Conservation (phyloP, 108 stramenopile species). For the Conticribra weissflogii region DNA sequence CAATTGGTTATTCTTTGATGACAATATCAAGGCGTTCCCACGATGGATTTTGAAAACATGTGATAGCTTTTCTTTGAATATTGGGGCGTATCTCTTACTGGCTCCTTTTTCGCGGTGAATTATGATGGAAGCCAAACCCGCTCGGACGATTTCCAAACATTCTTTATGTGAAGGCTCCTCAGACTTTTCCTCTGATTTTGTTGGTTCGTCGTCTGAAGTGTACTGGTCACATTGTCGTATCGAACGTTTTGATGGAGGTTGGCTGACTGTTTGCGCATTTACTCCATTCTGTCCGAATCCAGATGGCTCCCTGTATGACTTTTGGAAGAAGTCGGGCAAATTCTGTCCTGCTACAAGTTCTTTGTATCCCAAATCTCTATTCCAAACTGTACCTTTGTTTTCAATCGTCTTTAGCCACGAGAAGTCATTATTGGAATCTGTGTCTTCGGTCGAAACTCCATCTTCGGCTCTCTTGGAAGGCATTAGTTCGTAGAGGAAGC, state of each 20-base stretch:
- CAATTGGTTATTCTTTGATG: conserved; percentile 6
- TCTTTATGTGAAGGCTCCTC: not conserved
- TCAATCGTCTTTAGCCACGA: conserved; percentile 13
- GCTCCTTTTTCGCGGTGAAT: conserved; percentile 16
- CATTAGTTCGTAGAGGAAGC: conserved; percentile 58
- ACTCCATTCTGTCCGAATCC: conserved; percentile 25
- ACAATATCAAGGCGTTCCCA: conserved; percentile 32
- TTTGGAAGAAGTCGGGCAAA: conserved; percentile 45
- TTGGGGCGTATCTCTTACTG: conserved; percentile 17
- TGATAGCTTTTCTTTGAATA: conserved; percentile 25
- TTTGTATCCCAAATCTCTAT: conserved; percentile 47
- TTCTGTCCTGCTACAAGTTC: conserved; percentile 50
- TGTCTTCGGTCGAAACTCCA: conserved; percentile 23
- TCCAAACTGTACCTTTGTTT: conserved; percentile 43
- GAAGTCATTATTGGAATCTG: not conserved
- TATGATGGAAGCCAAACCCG: conserved; percentile 11
- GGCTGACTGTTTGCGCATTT: conserved; percentile 15
- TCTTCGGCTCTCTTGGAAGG: conserved; percentile 42
- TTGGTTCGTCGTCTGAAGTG: not conserved
- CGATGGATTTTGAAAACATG: conserved; percentile 28
- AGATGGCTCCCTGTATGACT: conserved; percentile 32
- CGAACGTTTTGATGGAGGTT: not conserved
- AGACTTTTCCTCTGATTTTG: not conserved
- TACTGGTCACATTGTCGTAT: not conserved
- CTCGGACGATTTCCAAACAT: conserved; percentile 10